These are phyloP conservation scores for Suillus alpinus DNA, from an alignment of 768 basidiomycete genomes.

Conservation along the genomic window DNA sequence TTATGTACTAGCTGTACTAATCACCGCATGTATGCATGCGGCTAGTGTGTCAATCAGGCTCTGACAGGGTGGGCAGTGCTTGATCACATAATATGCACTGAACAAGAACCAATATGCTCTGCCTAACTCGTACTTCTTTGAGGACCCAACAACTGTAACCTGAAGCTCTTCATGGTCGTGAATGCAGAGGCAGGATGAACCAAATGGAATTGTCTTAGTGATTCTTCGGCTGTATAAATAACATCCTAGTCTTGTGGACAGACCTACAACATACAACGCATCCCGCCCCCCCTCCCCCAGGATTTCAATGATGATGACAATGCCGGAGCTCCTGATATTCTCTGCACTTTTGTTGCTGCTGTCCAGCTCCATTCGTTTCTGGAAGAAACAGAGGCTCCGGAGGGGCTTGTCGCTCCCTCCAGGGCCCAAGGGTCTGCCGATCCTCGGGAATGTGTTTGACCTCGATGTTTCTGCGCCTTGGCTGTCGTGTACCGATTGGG, in stretches of 20 bases:
- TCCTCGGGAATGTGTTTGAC: slow-evolving; percentile 23
- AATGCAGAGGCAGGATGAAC: not conserved
- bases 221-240: not conserved
- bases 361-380: not conserved
- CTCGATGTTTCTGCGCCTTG: slow-evolving; percentile 24
- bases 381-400: slow-evolving; percentile 14
- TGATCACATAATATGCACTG: no score
- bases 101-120: no score
- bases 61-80: no score
- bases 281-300: not conserved
- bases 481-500: slow-evolving; percentile 34
- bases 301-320: not conserved
- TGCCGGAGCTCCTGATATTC: not conserved
- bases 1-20: no score
- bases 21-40: no score
- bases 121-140: not conserved
- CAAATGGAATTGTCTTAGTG: not conserved
- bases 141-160: not conserved
- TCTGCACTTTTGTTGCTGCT: not conserved
- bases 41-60: no score
- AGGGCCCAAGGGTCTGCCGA: slow-evolving; percentile 48
- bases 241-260: not conserved
- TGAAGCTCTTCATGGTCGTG: not conserved
- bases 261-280: not conserved
- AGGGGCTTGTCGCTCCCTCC: slow-evolving; percentile 38